These are phyloP conservation scores for Leishmania aethiopica DNA, from an alignment of 208 protist genomes.

Conservation along the genomic window DNA sequence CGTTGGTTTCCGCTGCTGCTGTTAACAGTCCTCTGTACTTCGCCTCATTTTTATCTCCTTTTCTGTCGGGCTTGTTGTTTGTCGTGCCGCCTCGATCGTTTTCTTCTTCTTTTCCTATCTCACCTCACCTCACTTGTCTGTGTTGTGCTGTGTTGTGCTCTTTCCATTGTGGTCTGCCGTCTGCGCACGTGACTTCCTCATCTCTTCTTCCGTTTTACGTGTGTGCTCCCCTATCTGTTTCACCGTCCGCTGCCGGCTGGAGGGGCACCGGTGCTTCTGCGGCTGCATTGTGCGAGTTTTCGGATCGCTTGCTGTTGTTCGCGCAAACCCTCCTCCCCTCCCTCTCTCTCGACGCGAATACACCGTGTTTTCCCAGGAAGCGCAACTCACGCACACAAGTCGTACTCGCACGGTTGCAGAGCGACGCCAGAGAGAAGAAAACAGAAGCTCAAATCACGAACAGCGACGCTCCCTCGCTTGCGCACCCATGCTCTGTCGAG, in stretches of 20 bases:
- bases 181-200: not conserved
- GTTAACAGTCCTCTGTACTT: constrained; percentile 8
- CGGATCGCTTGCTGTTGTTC: not conserved
- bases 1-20: no score
- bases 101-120: no score
- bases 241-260: not conserved
- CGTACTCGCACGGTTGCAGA: not conserved
- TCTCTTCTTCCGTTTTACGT: no score
- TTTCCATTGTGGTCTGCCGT: not conserved
- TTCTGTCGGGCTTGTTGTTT: no score
- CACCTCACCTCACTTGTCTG: not conserved
- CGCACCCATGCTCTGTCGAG: not conserved
- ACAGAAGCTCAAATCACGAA: not conserved
- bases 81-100: no score
- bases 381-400: not conserved
- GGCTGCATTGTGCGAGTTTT: not conserved
- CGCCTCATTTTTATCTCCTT: no score
- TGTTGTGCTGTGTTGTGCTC: not conserved
- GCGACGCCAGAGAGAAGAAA: not conserved
- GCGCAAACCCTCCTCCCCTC: not conserved
- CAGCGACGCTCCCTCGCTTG: not conserved
- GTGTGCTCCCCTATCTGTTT: not conserved
- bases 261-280: not conserved
- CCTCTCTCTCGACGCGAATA: not conserved
- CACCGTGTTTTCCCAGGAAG: not conserved